Base-by-base conservation (phyloP, 2,329 filamentous ascomycete genomes). In the Colletotrichum sp. region DNA sequence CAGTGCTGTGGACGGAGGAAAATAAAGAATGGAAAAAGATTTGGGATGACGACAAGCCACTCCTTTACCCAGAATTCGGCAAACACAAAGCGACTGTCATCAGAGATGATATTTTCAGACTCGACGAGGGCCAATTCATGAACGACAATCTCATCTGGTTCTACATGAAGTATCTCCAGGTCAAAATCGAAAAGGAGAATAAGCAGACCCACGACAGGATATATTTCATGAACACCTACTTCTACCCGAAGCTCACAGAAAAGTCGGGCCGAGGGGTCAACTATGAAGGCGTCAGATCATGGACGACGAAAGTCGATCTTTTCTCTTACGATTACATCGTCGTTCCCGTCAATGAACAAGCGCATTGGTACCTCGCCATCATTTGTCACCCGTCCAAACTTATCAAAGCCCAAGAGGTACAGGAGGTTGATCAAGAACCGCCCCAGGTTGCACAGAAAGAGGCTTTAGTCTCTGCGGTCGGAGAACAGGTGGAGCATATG, bases 81-180 rank as follows among this genome's bases (percentile, higher is more conserved):
- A 90, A 89, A 70, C 90, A 91, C 66, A 89, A 92, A 76, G 91
- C 93, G 2, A 91, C 89, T 2, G 91, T 97, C 2, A 91, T 94
- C 72, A 92, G 90, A 76, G 87, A 90, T n/a, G 95, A 97, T 80
- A 92, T 98, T 39, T 86, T 89, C 25, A 90, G 95, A 56, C 89
- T 99, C 4, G 93, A 98, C 76, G 94, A 97, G 77, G 94, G 93
- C 15, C 91, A 98, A 79, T 98, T 94, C 75, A 85, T 99, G 58
- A 99, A 99, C 81, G 97, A 99, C 85, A 98, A 95, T 80, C 87
- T 99, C 32, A 94, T 99, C 78, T 93, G 91, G 66, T 98, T 98
- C 82, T 98, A 97, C 81, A 88, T 98, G 71, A 92, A 94, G 34
- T 94, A 93, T 79, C 86, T 96, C 8, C 92, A 96, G 80, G 86